Evolutionary conservation across 2,329 filamentous ascomycete genomes (phyloP), one percentile per base, ranked within the genome.

Genomic region (Claviceps sp.): DNA sequence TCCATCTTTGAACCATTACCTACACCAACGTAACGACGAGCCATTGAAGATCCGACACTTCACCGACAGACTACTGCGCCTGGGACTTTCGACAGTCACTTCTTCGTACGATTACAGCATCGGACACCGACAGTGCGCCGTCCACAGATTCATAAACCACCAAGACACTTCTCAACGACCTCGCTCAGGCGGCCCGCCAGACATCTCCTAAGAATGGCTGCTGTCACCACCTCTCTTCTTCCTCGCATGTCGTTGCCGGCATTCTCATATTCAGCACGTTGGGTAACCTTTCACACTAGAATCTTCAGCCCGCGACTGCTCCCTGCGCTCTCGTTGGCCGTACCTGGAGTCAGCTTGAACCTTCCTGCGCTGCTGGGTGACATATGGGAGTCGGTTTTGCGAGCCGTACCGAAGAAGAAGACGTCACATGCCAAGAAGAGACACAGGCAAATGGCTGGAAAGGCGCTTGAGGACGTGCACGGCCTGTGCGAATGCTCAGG

Each of bases 321-420:
- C 54, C 74, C 74, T 53, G 75, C 73, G 57, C 66, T 81, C 37
- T 71, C 78, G 16, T 71, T 84, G 55, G 71, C 80, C 6, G 67
- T 85, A 41, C 81, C 85, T 24, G 72, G 77, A 41, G 72, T 87
- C 57, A 75, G 81, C 58, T 63, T 76, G 53, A 70, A 70, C 52
- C 61, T 78, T 11, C 74, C 74, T 8, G 79, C 73, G 48, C 64
- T 89, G n/a, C 70, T 95, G 22, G 82, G 80, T 52, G 86, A 86
- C 56, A 82, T 98, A 62, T 97, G 91, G 91, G 91, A 96, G 60
- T 89, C 87, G 5, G 79, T 98, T 46, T 76, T 98, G 59, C 84
- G 84, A 58, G 93, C 93, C 1, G 93, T 97, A 16, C 93, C 93
- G 5, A 98, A 98, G 78, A 97, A 95, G 74, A 98, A 97, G 79